Evolutionary conservation across 2,329 filamentous ascomycete species (phyloP), one percentile per base, ranked within the genome.

Genomic region (Myrmaecium sp.): DNA sequence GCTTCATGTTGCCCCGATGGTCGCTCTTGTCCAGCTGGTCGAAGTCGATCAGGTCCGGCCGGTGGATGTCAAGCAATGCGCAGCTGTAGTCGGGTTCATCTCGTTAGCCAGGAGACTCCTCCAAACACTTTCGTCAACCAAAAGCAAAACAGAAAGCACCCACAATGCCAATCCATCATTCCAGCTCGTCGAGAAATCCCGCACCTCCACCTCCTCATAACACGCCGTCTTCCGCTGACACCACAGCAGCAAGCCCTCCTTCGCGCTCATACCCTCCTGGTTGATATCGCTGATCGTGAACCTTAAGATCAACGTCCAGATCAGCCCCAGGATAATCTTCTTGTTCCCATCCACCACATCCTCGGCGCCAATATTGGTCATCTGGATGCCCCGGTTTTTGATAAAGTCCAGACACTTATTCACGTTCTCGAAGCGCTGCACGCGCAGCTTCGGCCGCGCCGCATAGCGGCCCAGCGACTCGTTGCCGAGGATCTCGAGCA

Each of bases 261-360:
- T 94, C 31, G 89, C 89, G 27, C 86, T 94, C 71, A 95, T 76
- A 37, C 89, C 89, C 62, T 94, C 89, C 52, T 86, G 78, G 50
- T 91, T 95, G 60, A 98, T 98, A 54, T 98, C 89, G 51, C 77
- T 94, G 50, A 98, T 98, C 40, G 89, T 98, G 53, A 98, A 98
- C 26, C 89, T 70, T 38, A 94, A 62, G 74, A 98, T 98, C 35
- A 98, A 64, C 5, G 84, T 98, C 89, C 89, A 98, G 54, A 98
- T 94, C 41, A 98, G 63, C 16, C 89, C 89, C 16, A 98, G 64
- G 33, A 95, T 92, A 46, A 98, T 94, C 64, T 95, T 98, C 40
- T 79, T 70, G 53, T 95, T 98, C 18, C 89, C 89, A 52, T 98
- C 86, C 16, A 98, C 89, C 14, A 98, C 81, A 64, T 98, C 89